Evolutionary conservation across 2,329 filamentous ascomycete genomes (phyloP).

Genomic region (Alternaria conjuncta): DNA sequence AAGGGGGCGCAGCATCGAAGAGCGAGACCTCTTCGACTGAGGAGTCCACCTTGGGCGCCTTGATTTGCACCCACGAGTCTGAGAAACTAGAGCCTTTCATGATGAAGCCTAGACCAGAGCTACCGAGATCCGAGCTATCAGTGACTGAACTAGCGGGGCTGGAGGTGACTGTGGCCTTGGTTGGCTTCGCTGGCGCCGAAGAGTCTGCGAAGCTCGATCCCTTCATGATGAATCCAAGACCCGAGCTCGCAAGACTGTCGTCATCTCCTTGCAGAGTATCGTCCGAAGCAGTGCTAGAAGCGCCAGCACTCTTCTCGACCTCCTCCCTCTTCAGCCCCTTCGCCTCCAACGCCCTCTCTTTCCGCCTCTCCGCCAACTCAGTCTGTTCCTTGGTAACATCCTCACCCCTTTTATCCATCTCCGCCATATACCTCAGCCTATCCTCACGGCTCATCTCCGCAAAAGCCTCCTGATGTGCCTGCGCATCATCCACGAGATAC

Average conservation of each 20-base stretch:
- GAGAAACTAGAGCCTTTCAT: constrained; percentile 36
- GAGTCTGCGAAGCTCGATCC: constrained; percentile 27
- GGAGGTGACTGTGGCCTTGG: not conserved
- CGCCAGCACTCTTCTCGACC: constrained; percentile 9
- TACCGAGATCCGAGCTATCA: constrained; percentile 7
- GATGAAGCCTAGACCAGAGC: constrained; percentile 29
- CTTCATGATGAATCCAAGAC: constrained; percentile 35
- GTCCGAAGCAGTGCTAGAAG: constrained; percentile 19
- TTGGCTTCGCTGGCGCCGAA: not conserved
- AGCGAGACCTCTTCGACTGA: constrained; percentile 25
- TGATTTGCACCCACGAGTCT: constrained; percentile 13
- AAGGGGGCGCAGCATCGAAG: constrained; percentile 28
- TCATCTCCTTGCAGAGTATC: constrained; percentile 19
- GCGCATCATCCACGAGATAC: constrained; percentile 80
- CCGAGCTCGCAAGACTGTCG: constrained; percentile 17
- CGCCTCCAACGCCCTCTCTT: constrained; percentile 59
- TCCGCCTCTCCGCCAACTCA: constrained; percentile 58
- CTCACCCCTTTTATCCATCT: constrained; percentile 62
- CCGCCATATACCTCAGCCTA: constrained; percentile 66
- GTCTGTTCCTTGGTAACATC: constrained; percentile 56
- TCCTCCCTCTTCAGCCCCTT: constrained; percentile 46
- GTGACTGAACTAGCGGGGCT: constrained; percentile 6
- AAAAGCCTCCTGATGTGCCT: constrained; percentile 71
- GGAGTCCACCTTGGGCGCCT: constrained; percentile 8
- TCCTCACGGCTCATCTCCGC: constrained; percentile 63